phyloP scores from a whole-genome alignment of 1,139 yeast species.

The Kodamaea plutei region DNA sequence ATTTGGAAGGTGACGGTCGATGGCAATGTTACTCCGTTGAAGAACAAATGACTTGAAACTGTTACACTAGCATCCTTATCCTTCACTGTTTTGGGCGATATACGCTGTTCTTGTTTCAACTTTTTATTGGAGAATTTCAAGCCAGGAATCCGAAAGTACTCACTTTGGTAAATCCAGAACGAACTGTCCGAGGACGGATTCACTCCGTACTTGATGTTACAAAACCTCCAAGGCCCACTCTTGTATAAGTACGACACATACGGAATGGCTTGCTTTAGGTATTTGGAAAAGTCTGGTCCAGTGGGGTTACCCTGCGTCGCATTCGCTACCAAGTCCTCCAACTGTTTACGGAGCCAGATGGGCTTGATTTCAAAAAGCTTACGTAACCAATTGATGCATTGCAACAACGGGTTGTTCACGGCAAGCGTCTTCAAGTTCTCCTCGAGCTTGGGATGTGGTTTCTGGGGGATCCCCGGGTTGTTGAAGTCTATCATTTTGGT shows the following conservation, averaged over 20 bases:
- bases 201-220: constrained; percentile 75
- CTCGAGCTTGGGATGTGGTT: constrained; percentile 35
- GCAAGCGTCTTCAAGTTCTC: constrained; percentile 29
- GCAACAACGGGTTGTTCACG: constrained; percentile 27
- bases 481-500: constrained; percentile 41
- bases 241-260: constrained; percentile 75
- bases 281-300: constrained; percentile 43
- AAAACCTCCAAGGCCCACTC: constrained; percentile 94
- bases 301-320: not conserved
- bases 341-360: constrained; percentile 79
- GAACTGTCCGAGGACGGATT: constrained; percentile 61
- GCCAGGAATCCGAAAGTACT: constrained; percentile 64
- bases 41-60: constrained; percentile 51
- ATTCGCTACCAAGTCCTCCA: constrained; percentile 51
- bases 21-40: constrained; percentile 72
- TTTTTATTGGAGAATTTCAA: constrained; percentile 17
- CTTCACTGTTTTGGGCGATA: constrained; percentile 16
- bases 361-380: constrained; percentile 67
- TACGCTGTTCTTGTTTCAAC: constrained; percentile 7
- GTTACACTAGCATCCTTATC: constrained; percentile 17
- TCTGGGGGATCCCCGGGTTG: constrained; percentile 25
- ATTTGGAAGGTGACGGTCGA: constrained; percentile 70
- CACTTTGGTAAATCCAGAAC: constrained; percentile 74
- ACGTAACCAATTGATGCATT: constrained; percentile 52
- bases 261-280: constrained; percentile 74